phyloP scores from a whole-genome alignment of 2,329 filamentous ascomycete species.

The Alternaria hordeiaustralica region DNA sequence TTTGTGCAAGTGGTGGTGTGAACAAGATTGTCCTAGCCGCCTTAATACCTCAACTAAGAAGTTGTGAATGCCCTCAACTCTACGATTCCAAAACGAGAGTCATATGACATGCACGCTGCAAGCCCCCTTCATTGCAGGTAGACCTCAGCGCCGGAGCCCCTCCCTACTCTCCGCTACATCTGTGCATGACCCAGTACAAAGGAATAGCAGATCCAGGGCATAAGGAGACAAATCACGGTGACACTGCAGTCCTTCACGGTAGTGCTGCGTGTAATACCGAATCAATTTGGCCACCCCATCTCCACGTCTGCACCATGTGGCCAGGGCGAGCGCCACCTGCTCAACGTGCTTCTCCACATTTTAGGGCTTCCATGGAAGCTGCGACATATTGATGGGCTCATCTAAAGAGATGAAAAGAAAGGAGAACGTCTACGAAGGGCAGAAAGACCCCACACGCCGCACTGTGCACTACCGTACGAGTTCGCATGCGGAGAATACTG shows the following conservation, averaged over 20 bases:
- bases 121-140: slow-evolving; percentile 13
- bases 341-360: slow-evolving; percentile 41
- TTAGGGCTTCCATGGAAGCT: slow-evolving; percentile 19
- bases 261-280: slow-evolving; percentile 32
- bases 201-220: slow-evolving; percentile 34
- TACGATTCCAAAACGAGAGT: slow-evolving; percentile 7
- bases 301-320: slow-evolving; percentile 23
- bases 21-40: neutral
- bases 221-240: slow-evolving; percentile 25
- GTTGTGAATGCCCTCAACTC: slow-evolving; percentile 1
- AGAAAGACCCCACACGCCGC: slow-evolving; percentile 33
- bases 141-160: slow-evolving; percentile 26
- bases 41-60: slow-evolving; percentile 9
- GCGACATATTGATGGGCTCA: slow-evolving; percentile 18
- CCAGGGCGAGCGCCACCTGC: slow-evolving; percentile 17
- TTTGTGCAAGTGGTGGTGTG: neutral
- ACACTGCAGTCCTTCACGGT: slow-evolving; percentile 32
- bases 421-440: slow-evolving; percentile 16
- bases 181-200: slow-evolving; percentile 20
- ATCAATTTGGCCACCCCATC: slow-evolving; percentile 17
- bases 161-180: slow-evolving; percentile 36
- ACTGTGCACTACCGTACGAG: neutral
- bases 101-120: slow-evolving; percentile 16
- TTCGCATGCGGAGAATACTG: slow-evolving; percentile 22
- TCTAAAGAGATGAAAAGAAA: slow-evolving; percentile 34